Conservation (phyloP, 345 rosid genomes). For the Populus tremula region DNA sequence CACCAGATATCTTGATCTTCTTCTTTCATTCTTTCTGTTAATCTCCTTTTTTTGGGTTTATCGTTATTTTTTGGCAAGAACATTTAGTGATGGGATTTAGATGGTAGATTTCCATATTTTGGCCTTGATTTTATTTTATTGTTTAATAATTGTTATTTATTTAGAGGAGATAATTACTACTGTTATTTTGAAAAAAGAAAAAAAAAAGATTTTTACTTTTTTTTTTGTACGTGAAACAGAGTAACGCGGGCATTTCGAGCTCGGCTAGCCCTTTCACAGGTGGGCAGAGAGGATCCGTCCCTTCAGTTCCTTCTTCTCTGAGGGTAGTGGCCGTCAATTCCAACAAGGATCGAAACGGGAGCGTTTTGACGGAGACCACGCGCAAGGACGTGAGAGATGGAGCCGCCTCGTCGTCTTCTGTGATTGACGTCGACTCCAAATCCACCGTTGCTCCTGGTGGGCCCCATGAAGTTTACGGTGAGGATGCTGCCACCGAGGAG, state of each 20-base stretch:
- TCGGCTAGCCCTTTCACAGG: conserved; percentile 36
- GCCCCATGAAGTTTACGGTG: conserved; percentile 27
- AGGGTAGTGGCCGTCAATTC: conserved; percentile 40
- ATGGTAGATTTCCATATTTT: conserved; percentile 1
- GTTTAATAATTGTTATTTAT: background rate
- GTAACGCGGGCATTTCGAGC: conserved; percentile 42
- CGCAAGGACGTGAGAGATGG: conserved; percentile 35
- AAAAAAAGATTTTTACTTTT: background rate
- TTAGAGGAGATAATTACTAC: background rate
- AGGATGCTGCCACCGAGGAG: conserved; percentile 48
- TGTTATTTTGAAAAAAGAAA: too few species aligned
- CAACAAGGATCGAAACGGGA: conserved; percentile 36
- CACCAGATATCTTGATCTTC: background rate
- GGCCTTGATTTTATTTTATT: background rate
- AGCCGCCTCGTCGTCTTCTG: conserved; percentile 19
- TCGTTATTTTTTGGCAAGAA: background rate
- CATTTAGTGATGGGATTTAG: background rate
- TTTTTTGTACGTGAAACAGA: conserved; percentile 30
- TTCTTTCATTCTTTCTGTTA: background rate
- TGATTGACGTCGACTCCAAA: conserved; percentile 43
- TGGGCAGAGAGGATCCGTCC: conserved; percentile 29
- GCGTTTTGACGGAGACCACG: conserved; percentile 45
- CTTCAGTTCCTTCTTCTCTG: conserved; percentile 32
- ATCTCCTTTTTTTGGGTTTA: background rate
- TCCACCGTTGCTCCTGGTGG: conserved; percentile 42